Evolutionary conservation across 2,329 filamentous ascomycete genomes (phyloP).

Genomic region (Diplocarpon rosae): DNA sequence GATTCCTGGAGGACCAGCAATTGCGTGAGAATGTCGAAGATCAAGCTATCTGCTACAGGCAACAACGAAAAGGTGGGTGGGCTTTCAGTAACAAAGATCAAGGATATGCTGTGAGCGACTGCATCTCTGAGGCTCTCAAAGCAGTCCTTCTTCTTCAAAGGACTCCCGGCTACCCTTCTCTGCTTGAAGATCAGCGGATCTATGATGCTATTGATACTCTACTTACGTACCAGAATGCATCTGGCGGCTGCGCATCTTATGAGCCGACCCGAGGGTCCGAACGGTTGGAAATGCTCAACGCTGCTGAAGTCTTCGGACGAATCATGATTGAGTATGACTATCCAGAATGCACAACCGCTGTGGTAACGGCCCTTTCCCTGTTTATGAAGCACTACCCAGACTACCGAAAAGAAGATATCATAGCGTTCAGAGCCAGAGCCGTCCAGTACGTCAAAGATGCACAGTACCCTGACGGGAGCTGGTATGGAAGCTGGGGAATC

Average conservation of each 20-base stretch:
- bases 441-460: constrained; percentile 72
- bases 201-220: constrained; percentile 86
- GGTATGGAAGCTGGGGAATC: constrained; percentile 97
- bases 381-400: constrained; percentile 74
- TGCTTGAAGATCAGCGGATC: constrained; percentile 67
- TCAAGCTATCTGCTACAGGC: constrained; percentile 74
- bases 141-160: constrained; percentile 76
- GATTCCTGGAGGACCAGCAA: constrained; percentile 84
- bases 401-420: constrained; percentile 69
- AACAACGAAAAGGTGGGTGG: constrained; percentile 88
- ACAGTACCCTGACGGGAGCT: constrained; percentile 75
- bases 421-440: constrained; percentile 58
- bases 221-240: constrained; percentile 78
- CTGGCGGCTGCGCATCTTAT: constrained; percentile 83
- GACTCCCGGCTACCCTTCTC: constrained; percentile 59
- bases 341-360: constrained; percentile 92
- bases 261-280: constrained; percentile 71
- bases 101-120: constrained; percentile 93
- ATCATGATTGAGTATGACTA: constrained; percentile 99
- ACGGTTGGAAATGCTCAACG: constrained; percentile 76
- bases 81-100: constrained; percentile 88
- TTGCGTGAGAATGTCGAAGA: constrained; percentile 74
- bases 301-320: constrained; percentile 87
- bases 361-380: constrained; percentile 74
- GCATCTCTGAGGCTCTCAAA: constrained; percentile 83